A percentile compares a stretch with the other conserved stretches of the same genome.
Evolutionary conservation across 805 yeast species (phyloP).

Genomic region (Kuraishia piskuri): DNA sequence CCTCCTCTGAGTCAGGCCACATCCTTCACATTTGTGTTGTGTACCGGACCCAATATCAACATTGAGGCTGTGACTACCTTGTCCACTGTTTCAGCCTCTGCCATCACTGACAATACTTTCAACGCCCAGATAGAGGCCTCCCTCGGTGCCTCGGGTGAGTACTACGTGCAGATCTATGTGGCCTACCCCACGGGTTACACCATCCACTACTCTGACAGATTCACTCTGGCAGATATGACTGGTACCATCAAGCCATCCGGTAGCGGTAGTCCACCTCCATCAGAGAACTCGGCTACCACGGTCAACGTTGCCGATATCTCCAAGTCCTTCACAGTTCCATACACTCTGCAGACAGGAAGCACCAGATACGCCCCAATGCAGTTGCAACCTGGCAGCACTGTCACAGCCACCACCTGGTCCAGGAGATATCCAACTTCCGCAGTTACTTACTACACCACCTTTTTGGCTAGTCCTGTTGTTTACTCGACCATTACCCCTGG

Average conservation of each 20-base stretch:
- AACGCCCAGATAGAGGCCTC: constrained; percentile 33
- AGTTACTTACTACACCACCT: constrained; percentile 49
- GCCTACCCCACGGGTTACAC: constrained; percentile 33
- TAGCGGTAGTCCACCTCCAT: constrained; percentile 34
- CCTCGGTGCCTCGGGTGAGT: constrained; percentile 55
- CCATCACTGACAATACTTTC: constrained; percentile 26
- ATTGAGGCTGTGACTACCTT: constrained; percentile 32
- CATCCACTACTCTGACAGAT: constrained; percentile 61
- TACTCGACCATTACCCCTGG: constrained; percentile 76
- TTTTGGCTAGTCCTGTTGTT: constrained; percentile 31
- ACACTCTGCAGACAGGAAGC: constrained; percentile 69
- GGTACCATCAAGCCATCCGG: constrained; percentile 52
- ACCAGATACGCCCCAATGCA: constrained; percentile 92
- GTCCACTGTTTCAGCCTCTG: constrained; percentile 19
- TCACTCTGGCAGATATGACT: constrained; percentile 60
- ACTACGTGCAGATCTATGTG: constrained; percentile 64
- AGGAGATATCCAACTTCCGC: constrained; percentile 61
- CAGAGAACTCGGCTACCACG: constrained; percentile 22
- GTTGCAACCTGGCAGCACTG: constrained; percentile 65
- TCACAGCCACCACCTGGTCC: constrained; percentile 62
- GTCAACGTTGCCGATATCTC: constrained; percentile 34
- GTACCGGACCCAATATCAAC: constrained; percentile 55
- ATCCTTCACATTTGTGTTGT: constrained; percentile 44
- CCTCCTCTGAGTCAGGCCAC: constrained; percentile 38
- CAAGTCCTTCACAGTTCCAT: constrained; percentile 57